phyloP scores from a whole-genome alignment of 345 rosid genomes.

The Pistacia integerrima region DNA sequence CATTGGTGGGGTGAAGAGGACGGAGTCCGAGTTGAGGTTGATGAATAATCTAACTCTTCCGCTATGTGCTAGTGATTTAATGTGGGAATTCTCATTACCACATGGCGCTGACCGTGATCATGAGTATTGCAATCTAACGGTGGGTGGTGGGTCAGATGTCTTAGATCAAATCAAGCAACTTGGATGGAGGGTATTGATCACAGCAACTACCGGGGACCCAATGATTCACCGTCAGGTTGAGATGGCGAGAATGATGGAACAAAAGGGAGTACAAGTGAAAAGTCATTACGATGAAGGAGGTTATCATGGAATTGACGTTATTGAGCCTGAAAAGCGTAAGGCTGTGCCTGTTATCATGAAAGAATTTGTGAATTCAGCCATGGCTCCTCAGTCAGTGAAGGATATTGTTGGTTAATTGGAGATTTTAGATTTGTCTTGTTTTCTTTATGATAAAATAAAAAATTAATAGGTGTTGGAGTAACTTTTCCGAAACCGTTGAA shows the following conservation, averaged over 20 bases:
- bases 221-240: conserved; percentile 52
- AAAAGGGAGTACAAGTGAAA: conserved; percentile 42
- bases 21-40: conserved; percentile 46
- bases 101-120: conserved; percentile 56
- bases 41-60: conserved; percentile 33
- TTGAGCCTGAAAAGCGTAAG: conserved; percentile 26
- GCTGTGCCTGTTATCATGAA: conserved; percentile 18
- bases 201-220: conserved; percentile 49
- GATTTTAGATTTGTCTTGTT: too few relatives aligned
- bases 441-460: too few relatives aligned
- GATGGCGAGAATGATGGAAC: conserved; percentile 37
- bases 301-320: conserved; percentile 37
- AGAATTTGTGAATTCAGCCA: conserved; percentile 24
- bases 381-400: too few relatives aligned
- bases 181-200: conserved; percentile 50
- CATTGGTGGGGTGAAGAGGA: conserved; percentile 56
- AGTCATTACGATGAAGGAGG: conserved; percentile 35
- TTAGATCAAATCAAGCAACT: conserved; percentile 21
- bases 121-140: conserved; percentile 57
- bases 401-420: too few relatives aligned
- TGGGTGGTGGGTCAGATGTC: conserved; percentile 27
- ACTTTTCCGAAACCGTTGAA: too few relatives aligned
- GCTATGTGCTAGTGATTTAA: conserved; percentile 28
- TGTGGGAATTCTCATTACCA: conserved; percentile 65
- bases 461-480: too few relatives aligned